Percentiles rank a stretch among this genome's conserved stretches.
Conservation (phyloP, 441 rosid genomes). For the Adansonia grandidieri region DNA sequence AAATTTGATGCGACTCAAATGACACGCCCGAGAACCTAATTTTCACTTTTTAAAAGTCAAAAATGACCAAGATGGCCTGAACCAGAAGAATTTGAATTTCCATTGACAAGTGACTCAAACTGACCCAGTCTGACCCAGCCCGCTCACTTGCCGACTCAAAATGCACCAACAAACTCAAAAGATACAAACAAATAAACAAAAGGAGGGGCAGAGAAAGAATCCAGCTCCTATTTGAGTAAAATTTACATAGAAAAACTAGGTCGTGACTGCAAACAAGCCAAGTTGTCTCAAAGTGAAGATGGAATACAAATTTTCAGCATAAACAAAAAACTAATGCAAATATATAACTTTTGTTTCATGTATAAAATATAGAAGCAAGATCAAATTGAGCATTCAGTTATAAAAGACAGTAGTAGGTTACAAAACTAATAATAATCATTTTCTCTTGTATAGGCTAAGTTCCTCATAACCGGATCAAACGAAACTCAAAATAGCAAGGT, state of each 20-base stretch:
- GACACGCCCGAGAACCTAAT: neutral
- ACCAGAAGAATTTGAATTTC: neutral
- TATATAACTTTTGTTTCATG: neutral
- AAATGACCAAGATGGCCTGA: neutral
- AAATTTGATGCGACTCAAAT: neutral
- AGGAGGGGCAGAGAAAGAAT: neutral
- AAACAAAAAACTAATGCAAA: neutral
- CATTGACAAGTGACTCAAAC: neutral
- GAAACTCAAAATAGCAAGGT: neutral
- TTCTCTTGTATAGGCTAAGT: constrained; percentile 17
- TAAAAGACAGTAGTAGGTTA: neutral
- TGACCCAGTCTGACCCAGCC: neutral
- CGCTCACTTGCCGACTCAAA: neutral
- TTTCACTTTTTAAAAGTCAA: neutral
- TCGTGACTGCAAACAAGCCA: neutral
- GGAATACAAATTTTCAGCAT: neutral
- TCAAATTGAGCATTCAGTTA: neutral
- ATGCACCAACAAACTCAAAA: neutral
- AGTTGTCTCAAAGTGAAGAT: neutral
- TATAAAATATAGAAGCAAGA: neutral
- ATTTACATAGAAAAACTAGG: neutral
- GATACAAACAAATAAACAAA: neutral
- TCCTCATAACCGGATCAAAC: neutral
- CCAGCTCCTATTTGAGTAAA: neutral
- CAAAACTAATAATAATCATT: constrained; percentile 12